These are phyloP conservation scores for Xanthoconium separans DNA, from an alignment of 1,284 basidiomycete genomes.

Conservation along the genomic window DNA sequence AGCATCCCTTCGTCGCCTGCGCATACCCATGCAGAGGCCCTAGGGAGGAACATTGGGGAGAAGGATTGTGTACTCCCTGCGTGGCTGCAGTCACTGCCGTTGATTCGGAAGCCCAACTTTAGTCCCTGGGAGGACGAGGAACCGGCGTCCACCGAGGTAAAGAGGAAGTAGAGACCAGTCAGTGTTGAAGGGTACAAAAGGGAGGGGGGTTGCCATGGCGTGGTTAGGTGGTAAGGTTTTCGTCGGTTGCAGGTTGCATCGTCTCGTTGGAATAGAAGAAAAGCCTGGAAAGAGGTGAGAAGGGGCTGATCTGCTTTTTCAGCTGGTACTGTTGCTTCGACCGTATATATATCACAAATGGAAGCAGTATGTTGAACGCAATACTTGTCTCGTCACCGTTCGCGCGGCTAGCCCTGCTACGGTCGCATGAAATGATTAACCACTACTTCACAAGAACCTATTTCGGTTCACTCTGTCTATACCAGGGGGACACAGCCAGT, in stretches of 20 bases:
- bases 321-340: constrained; percentile 23
- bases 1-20: constrained; percentile 64
- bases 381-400: constrained; percentile 2
- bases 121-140: constrained; percentile 70
- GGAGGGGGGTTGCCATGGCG: constrained; percentile 9
- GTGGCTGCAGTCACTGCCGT: constrained; percentile 56
- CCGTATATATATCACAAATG: constrained; percentile 35
- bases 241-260: constrained; percentile 10
- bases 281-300: constrained; percentile 10
- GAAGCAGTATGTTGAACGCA: constrained; percentile 27
- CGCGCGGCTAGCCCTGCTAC: neutral
- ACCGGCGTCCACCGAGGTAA: constrained; percentile 22
- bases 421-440: neutral
- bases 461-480: constrained; percentile 2
- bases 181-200: neutral
- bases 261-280: constrained; percentile 16
- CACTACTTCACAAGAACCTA: neutral
- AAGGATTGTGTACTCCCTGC: constrained; percentile 42
- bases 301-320: constrained; percentile 23
- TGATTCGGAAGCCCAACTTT: constrained; percentile 56
- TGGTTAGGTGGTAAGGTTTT: constrained; percentile 8
- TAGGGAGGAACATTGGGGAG: constrained; percentile 25
- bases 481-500: neutral
- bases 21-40: constrained; percentile 40
- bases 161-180: constrained; percentile 20